These are phyloP conservation scores for Podospora bellae-mahoneyi DNA, from an alignment of 495 filamentous ascomycete genomes.

Conservation along the genomic window DNA sequence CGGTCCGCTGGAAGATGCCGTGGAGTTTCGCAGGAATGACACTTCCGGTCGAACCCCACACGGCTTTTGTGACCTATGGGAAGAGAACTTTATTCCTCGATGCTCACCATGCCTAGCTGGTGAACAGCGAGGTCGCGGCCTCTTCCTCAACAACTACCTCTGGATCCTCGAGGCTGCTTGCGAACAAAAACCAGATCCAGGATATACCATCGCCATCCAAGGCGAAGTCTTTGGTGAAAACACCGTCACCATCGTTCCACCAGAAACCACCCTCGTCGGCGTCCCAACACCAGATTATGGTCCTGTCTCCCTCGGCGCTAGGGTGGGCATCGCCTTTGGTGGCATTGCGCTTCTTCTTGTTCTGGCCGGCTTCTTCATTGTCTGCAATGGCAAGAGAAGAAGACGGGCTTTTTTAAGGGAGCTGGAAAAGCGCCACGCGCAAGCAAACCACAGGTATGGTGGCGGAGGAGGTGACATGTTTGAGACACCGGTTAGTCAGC, in stretches of 20 bases:
- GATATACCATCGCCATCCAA: constrained; percentile 41
- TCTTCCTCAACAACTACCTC: constrained; percentile 45
- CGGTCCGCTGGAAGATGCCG: constrained; percentile 32
- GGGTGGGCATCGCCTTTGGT: constrained; percentile 52
- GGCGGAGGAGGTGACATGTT: constrained; percentile 36
- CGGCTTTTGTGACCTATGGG: constrained; percentile 44
- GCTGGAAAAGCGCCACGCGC: constrained; percentile 33
- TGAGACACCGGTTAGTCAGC: constrained; percentile 49
- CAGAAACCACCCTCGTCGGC: constrained; percentile 31
- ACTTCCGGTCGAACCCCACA: constrained; percentile 28
- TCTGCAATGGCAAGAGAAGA: constrained; percentile 49
- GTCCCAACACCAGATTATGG: constrained; percentile 31
- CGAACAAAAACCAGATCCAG: constrained; percentile 37
- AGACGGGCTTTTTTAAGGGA: constrained; percentile 43
- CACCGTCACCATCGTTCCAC: constrained; percentile 41
- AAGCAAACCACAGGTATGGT: constrained; percentile 30
- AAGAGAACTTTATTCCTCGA: constrained; percentile 27
- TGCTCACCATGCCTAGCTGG: constrained; percentile 39
- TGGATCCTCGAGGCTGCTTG: constrained; percentile 48
- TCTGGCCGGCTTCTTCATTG: constrained; percentile 43
- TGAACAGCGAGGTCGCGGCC: constrained; percentile 11
- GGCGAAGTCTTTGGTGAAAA: constrained; percentile 48
- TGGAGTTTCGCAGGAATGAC: constrained; percentile 38
- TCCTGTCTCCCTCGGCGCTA: constrained; percentile 46
- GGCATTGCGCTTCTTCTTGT: constrained; percentile 42